Percentiles rank a stretch among this genome's conserved stretches.
phyloP scores from a whole-genome alignment of 1,284 basidiomycete species.

The Ustilago trichophora region DNA sequence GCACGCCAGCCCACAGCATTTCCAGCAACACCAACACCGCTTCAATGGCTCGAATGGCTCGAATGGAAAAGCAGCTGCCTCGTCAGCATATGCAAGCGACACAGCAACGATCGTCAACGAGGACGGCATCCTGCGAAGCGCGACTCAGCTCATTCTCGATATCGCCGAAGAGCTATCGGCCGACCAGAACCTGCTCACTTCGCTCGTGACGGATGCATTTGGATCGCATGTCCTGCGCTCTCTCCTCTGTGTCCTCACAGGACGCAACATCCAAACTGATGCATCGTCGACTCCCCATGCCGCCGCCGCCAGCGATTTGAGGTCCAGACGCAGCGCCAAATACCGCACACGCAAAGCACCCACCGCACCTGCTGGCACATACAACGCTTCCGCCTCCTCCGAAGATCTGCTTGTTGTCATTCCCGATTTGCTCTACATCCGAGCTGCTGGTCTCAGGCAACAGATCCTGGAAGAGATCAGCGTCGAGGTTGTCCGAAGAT shows the following conservation, averaged over 20 bases:
- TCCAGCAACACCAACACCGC: conserved; percentile 11
- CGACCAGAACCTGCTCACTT: conserved; percentile 6
- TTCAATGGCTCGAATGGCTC: conserved; percentile 4
- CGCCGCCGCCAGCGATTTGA: conserved; percentile 18
- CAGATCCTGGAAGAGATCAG: conserved; percentile 15
- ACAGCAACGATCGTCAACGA: conserved; percentile 39
- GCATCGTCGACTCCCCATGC: conserved; percentile 3
- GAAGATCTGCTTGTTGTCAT: conserved; percentile 26
- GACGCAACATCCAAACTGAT: conserved; percentile 38
- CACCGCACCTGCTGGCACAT: conserved; percentile 8
- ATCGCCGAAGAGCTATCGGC: conserved; percentile 41
- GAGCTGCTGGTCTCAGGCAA: conserved; percentile 15
- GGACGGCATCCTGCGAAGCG: conserved; percentile 50
- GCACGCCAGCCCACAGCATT: conserved; percentile 19
- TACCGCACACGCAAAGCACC: conserved; percentile 54
- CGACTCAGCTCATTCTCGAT: conserved; percentile 50
- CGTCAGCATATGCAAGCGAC: conserved; percentile 27
- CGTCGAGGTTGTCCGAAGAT: conserved; percentile 20
- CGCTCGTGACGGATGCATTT: conserved; percentile 50
- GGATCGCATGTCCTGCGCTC: conserved; percentile 60
- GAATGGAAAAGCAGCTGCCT: conserved; percentile 12
- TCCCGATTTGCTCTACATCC: conserved; percentile 26
- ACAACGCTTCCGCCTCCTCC: background rate
- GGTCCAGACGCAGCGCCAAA: conserved; percentile 55
- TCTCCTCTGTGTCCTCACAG: conserved; percentile 52